Evolutionary conservation across 305 asterid genomes (phyloP).

Genomic region (Rubia peregrina): DNA sequence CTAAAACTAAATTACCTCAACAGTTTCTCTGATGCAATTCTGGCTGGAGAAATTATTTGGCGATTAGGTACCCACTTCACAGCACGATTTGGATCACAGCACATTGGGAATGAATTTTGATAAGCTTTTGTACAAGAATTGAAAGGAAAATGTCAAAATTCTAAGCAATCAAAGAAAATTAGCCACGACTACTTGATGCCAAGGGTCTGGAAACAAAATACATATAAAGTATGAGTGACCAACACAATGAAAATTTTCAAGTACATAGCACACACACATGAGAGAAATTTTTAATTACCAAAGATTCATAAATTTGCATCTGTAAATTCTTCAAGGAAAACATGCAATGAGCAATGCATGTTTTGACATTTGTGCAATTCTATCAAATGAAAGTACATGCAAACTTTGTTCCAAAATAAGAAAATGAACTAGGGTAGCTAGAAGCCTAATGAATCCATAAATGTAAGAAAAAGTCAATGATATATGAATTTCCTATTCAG

Average conservation of each 20-base stretch:
- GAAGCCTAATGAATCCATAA: too few species aligned
- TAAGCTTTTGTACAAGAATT: conserved; percentile 39
- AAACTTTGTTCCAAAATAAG: neutral
- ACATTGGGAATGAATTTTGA: conserved; percentile 98
- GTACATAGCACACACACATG: neutral
- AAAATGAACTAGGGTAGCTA: neutral
- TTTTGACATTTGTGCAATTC: too few species aligned
- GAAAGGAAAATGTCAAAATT: neutral
- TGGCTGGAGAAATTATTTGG: conserved; percentile 63
- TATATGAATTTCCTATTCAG: too few species aligned
- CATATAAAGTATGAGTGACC: neutral
- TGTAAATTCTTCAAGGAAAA: too few species aligned
- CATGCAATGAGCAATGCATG: too few species aligned
- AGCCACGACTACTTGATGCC: neutral
- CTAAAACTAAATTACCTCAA: conserved; percentile 43
- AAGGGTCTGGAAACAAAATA: neutral
- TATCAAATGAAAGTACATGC: neutral
- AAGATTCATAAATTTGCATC: neutral
- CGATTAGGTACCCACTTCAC: conserved; percentile 80
- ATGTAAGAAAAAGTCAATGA: too few species aligned
- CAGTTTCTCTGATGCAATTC: conserved; percentile 76
- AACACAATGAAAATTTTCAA: neutral
- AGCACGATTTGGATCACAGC: conserved; percentile 74
- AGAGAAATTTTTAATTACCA: neutral
- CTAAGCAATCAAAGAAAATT: neutral